Evolutionary conservation across 1,284 basidiomycete species (phyloP), one percentile per base, ranked within the genome.

Genomic region (Singerocomus rubriflavus): DNA sequence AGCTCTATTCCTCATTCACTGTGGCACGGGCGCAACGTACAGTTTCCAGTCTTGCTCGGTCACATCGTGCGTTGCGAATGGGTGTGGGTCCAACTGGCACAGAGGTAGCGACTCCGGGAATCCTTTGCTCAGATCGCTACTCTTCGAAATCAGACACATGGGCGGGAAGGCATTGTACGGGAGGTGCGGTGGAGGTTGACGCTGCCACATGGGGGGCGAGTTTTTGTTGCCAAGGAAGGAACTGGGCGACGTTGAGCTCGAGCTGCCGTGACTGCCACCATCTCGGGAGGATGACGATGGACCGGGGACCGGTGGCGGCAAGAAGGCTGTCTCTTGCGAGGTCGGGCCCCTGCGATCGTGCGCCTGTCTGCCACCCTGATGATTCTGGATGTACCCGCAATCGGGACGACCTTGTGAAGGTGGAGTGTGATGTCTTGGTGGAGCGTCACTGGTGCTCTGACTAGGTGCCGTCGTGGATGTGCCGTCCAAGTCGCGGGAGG

Each of bases 41-140:
- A 64, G 54, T 44, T 55, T 67, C 68, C 65, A 70, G 46, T 67
- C 65, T 26, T 62, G 67, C 41, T 70, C 60, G 0, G 47, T 35
- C 7, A 67, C 41, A 34, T 67, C 65, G 44, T 68, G 68, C 33
- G 65, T 66, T 30, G 55, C 44, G 46, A 67, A 67, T 35, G 65
- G 65, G 29, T 67, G 65, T 4, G 57, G 55, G 11, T 38, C 48
- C 36, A 54, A 16, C 42, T 50, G 47, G n/a, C 64, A 64, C 6
- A 66, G 65, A 2, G 65, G 68, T 0, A 67, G 67, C 14, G 65
- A 13, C 26, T 63, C 60, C 0, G 65, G 65, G 51, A 67, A 67
- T 5, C 65, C 65, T 0, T 40, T 42, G 21, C 42, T 48, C 39
- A 67, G 40, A 0, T 52, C 46, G 4, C 55, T 46, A 25, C 34